phyloP scores from a whole-genome alignment of 2,329 filamentous ascomycete genomes.

The Botrytis paeoniae region DNA sequence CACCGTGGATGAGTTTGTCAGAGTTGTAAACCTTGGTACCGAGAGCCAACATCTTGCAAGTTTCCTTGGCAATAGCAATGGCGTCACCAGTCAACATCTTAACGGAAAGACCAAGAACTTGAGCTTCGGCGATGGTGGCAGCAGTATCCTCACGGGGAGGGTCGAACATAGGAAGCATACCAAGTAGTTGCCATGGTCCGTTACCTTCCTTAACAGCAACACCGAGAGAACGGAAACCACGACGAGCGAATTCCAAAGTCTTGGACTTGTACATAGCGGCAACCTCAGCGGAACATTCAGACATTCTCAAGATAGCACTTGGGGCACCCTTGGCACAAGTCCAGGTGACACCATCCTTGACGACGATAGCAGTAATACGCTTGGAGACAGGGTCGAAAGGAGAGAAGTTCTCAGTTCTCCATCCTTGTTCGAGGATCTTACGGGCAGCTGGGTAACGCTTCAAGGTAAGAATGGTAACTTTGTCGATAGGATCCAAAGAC shows the following conservation, averaged over 20 bases:
- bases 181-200: conserved; percentile 66
- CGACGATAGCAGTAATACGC: conserved; percentile 69
- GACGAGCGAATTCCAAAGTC: conserved; percentile 70
- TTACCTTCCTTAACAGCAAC: conserved; percentile 77
- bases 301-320: conserved; percentile 69
- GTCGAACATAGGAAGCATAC: conserved; percentile 78
- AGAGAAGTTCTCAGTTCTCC: conserved; percentile 74
- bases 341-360: conserved; percentile 67
- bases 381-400: conserved; percentile 78
- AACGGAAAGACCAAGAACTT: conserved; percentile 71
- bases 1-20: conserved; percentile 72
- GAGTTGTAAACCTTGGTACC: conserved; percentile 81
- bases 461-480: conserved; percentile 73
- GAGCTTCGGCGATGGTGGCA: conserved; percentile 73
- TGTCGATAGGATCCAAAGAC: conserved; percentile 75
- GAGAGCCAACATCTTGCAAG: conserved; percentile 77
- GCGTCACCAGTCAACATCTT: conserved; percentile 83
- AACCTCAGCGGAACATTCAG: conserved; percentile 63
- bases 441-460: conserved; percentile 74
- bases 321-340: conserved; percentile 75
- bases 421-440: conserved; percentile 71
- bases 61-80: conserved; percentile 77
- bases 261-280: conserved; percentile 67
- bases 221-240: conserved; percentile 78
- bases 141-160: conserved; percentile 76